Percentiles rank a stretch among this genome's conserved stretches.
Conservation (phyloP, 2,329 filamentous ascomycete species). For the Aulographum hederae region DNA sequence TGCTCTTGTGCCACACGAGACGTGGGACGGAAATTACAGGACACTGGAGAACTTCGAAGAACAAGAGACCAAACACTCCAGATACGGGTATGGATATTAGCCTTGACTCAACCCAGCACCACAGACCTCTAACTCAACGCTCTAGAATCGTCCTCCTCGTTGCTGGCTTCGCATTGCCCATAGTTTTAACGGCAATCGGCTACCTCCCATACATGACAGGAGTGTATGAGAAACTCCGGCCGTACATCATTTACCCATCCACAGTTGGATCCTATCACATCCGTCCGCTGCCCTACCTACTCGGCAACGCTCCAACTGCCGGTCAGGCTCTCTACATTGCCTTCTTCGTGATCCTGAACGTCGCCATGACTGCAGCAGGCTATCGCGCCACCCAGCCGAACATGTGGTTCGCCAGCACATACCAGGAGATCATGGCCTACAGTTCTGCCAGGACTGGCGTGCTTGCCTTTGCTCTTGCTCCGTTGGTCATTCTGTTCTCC, state of each 20-base stretch:
- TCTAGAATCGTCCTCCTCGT: constrained; percentile 11
- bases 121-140: not conserved
- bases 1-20: not conserved
- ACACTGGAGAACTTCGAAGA: not conserved
- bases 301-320: constrained; percentile 22
- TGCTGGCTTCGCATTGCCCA: constrained; percentile 11
- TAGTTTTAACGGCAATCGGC: constrained; percentile 10
- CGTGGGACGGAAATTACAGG: not conserved
- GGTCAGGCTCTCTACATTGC: constrained; percentile 27
- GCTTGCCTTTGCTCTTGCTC: constrained; percentile 21
- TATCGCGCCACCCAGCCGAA: constrained; percentile 13
- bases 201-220: constrained; percentile 12
- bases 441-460: constrained; percentile 24
- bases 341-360: constrained; percentile 20
- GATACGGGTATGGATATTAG: not conserved
- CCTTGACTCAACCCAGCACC: not conserved
- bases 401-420: constrained; percentile 4
- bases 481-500: constrained; percentile 26
- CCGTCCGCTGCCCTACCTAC: constrained; percentile 15
- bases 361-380: constrained; percentile 14
- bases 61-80: not conserved
- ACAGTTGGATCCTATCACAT: constrained; percentile 14
- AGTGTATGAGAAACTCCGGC: constrained; percentile 11
- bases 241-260: constrained; percentile 16
- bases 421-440: constrained; percentile 15